Base-by-base conservation (phyloP, 176 grass and related monocot genomes). In the bread wheat (Triticum aestivum) region DNA sequence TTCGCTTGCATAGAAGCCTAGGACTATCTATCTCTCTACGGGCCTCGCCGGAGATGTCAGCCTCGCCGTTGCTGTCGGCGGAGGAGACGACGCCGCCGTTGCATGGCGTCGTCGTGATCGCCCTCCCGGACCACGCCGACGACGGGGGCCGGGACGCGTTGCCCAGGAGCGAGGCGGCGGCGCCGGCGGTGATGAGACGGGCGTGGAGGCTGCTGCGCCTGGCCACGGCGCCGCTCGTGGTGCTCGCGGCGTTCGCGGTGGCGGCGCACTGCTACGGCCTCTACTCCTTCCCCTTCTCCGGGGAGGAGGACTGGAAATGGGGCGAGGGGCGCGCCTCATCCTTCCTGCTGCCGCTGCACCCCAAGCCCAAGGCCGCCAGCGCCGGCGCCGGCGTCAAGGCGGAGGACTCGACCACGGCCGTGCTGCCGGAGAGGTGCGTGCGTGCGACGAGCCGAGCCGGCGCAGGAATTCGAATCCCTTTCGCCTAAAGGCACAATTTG, bases 301-400 rank as follows among this genome's bases (percentile, higher is more conserved):
- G n/a, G 47, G 65, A 2, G 49, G 54, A 37, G 68, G 44, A 17
- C 35, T 44, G 75, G 87, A 78, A 14, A 82, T 37, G 24, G 79
- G 18, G 38, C 52, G 45, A 15, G 38, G 51, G 11, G 5, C 5
- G 59, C 17, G 78, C 95, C 10, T 94, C 95, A 9, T 98, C 73
- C 24, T 75, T 98, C 79, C 70, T 98, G 70, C 72, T 98, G 51
- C 95, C 88, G 41, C 89, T 98, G 37, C 80, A 92, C 82, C 77
- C 89, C 32, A 98, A 95, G 77, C 49, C 49, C 49, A 54, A 15
- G 14, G 1, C 49, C 14, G 45, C 58, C 9, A 2, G 12, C 32
- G 68, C 58, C 9, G 4, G 17, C 32, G 68, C 2, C 68, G 21
- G 21, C 65, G 20, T 21, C 15, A 56, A 3, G 84, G 39, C 18